Conservation (phyloP, 768 basidiomycete species). For the Clathrus columnatus region DNA sequence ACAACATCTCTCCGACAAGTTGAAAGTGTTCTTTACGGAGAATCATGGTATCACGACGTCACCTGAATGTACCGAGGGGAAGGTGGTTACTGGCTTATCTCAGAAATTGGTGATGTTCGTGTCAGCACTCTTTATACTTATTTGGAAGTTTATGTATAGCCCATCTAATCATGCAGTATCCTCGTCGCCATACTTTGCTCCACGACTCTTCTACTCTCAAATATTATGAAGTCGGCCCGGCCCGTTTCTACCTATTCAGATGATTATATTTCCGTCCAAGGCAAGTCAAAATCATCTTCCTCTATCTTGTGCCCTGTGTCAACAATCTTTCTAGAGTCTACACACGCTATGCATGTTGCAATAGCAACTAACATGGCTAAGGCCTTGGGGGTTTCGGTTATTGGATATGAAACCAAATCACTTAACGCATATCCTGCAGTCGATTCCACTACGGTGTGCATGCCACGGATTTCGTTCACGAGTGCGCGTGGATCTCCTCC, state of each 20-base stretch:
- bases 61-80: background rate
- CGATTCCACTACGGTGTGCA: background rate
- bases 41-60: no score
- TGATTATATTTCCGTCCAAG: background rate
- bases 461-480: background rate
- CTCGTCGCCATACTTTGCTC: background rate
- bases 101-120: background rate
- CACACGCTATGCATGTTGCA: background rate
- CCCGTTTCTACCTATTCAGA: background rate
- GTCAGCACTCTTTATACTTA: background rate
- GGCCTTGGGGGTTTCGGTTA: background rate
- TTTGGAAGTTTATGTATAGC: background rate
- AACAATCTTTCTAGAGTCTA: background rate
- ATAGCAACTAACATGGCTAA: background rate
- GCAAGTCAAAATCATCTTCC: background rate
- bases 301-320: background rate
- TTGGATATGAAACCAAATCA: background rate
- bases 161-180: background rate
- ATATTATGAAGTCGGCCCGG: background rate
- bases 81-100: background rate
- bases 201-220: background rate
- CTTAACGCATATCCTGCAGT: background rate
- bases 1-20: background rate
- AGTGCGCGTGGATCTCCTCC: background rate
- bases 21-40: background rate